A percentile compares a stretch with the other conserved stretches of the same genome.
Conservation (phyloP, 2,329 filamentous ascomycete genomes). For the Ophiobolus disseminans region DNA sequence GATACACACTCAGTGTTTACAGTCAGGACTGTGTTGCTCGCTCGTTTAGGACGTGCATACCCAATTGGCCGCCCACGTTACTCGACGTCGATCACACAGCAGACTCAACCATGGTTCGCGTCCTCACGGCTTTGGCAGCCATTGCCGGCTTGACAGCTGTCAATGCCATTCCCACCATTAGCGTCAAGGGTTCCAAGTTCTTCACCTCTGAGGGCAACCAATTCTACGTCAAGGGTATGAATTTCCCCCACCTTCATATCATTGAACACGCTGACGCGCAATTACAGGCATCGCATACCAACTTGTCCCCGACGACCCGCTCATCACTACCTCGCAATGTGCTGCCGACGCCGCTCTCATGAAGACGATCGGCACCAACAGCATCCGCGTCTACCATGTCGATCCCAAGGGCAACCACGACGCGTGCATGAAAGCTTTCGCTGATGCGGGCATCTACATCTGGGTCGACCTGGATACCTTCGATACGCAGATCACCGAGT, state of each 20-base stretch:
- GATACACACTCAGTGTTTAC: no score
- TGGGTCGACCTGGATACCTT: slow-evolving; percentile 81
- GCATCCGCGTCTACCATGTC: slow-evolving; percentile 89
- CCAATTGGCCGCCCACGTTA: no score
- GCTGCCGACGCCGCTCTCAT: slow-evolving; percentile 76
- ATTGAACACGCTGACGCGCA: slow-evolving; percentile 13
- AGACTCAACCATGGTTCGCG: slow-evolving; percentile 13
- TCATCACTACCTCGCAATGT: slow-evolving; percentile 79
- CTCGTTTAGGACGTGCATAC: no score
- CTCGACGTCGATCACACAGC: not conserved
- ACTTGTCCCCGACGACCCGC: slow-evolving; percentile 72
- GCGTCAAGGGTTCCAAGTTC: slow-evolving; percentile 79
- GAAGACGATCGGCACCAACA: slow-evolving; percentile 80
- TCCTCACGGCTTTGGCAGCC: slow-evolving; percentile 16
- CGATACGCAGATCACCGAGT: slow-evolving; percentile 70
- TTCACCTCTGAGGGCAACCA: slow-evolving; percentile 81
- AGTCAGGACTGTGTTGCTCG: no score
- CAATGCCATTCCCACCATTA: slow-evolving; percentile 62
- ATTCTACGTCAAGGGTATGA: slow-evolving; percentile 80
- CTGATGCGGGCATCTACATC: slow-evolving; percentile 73
- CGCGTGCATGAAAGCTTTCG: slow-evolving; percentile 81
- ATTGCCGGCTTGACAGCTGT: slow-evolving; percentile 44
- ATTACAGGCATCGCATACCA: slow-evolving; percentile 74
- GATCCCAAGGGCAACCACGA: slow-evolving; percentile 74
- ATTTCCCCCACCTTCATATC: not conserved